phyloP scores from a whole-genome alignment of 495 filamentous ascomycete genomes.

The Acidiella bohemica region DNA sequence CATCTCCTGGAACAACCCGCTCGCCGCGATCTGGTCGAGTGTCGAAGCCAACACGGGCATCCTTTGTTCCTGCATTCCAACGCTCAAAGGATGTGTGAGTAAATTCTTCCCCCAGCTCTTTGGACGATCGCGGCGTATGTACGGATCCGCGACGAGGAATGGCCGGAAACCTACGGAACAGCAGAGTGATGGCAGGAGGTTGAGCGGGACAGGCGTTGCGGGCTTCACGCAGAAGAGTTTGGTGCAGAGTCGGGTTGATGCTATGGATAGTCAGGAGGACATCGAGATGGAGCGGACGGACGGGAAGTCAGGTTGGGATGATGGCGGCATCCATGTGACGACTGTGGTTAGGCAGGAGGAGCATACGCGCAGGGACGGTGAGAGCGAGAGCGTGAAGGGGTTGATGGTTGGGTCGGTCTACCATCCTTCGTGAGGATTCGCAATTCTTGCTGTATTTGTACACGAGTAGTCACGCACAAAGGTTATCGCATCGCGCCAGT shows the following conservation, averaged over 20 bases:
- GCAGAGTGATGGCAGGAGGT: too few relatives aligned
- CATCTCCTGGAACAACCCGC: constrained; percentile 22
- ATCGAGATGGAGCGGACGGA: constrained; percentile 1
- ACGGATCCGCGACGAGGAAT: too few relatives aligned
- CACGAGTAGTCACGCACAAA: too few relatives aligned
- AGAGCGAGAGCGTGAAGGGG: constrained; percentile 3
- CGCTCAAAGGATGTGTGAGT: constrained; percentile 20
- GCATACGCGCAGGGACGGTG: neutral
- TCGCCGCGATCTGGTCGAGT: constrained; percentile 22
- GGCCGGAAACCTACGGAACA: too few relatives aligned
- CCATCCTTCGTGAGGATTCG: too few relatives aligned
- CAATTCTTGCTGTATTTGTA: too few relatives aligned
- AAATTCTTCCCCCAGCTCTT: constrained; percentile 21
- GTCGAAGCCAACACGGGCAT: constrained; percentile 26
- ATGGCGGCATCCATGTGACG: constrained; percentile 5
- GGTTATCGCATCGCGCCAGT: too few relatives aligned
- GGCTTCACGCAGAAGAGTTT: constrained; percentile 3
- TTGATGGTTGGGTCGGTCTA: constrained; percentile 1
- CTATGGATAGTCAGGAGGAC: constrained; percentile 6
- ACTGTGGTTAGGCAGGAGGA: constrained; percentile 11
- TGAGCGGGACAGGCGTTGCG: constrained; percentile 1
- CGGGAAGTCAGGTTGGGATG: neutral
- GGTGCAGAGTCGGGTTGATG: neutral
- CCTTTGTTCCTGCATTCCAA: constrained; percentile 26
- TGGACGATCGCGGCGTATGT: too few relatives aligned